A percentile compares a stretch with the other conserved stretches of the same genome.
Evolutionary conservation across 1,284 basidiomycete genomes (phyloP).

Genomic region (Neonothopanus nambi): DNA sequence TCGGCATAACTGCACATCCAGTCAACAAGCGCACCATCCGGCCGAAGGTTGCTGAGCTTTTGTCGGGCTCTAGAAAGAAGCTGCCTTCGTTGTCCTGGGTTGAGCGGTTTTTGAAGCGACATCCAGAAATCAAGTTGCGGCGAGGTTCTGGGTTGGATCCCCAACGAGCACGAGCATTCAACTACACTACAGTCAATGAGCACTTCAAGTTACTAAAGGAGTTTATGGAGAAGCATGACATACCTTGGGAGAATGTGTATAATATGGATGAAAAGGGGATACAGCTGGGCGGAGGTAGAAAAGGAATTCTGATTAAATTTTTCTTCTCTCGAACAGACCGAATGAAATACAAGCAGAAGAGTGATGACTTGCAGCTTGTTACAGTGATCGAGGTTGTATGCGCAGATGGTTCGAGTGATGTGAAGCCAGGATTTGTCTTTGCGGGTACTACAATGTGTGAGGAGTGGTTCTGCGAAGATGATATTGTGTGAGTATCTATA

Average conservation of each 20-base stretch:
- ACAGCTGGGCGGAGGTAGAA: slow-evolving; percentile 33
- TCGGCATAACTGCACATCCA: slow-evolving; percentile 18
- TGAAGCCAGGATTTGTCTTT: slow-evolving; percentile 35
- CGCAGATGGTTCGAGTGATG: slow-evolving; percentile 25
- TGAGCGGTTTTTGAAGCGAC: slow-evolving; percentile 20
- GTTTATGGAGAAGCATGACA: slow-evolving; percentile 23
- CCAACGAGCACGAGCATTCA: slow-evolving; percentile 31
- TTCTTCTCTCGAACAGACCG: slow-evolving; percentile 17
- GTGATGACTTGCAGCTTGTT: slow-evolving; percentile 32
- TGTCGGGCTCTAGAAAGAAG: slow-evolving; percentile 10
- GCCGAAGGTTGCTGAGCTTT: slow-evolving; percentile 21
- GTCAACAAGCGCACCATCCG: slow-evolving; percentile 21
- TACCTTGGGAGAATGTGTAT: slow-evolving; percentile 37
- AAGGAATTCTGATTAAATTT: slow-evolving; percentile 22
- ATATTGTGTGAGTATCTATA: not conserved
- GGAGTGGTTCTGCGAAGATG: slow-evolving; percentile 2
- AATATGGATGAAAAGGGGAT: slow-evolving; percentile 43
- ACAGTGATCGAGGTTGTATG: slow-evolving; percentile 29
- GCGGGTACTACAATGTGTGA: slow-evolving; percentile 21
- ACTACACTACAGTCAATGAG: slow-evolving; percentile 23
- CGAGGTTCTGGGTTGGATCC: slow-evolving; percentile 28
- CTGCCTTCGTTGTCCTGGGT: slow-evolving; percentile 22
- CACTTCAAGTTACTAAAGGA: slow-evolving; percentile 24
- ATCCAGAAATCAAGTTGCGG: slow-evolving; percentile 24
- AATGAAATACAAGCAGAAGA: slow-evolving; percentile 21